A percentile compares a stretch with the other conserved stretches of the same genome.
phyloP scores from a whole-genome alignment of 495 filamentous ascomycete species.

The Mytilinidion resinicola region DNA sequence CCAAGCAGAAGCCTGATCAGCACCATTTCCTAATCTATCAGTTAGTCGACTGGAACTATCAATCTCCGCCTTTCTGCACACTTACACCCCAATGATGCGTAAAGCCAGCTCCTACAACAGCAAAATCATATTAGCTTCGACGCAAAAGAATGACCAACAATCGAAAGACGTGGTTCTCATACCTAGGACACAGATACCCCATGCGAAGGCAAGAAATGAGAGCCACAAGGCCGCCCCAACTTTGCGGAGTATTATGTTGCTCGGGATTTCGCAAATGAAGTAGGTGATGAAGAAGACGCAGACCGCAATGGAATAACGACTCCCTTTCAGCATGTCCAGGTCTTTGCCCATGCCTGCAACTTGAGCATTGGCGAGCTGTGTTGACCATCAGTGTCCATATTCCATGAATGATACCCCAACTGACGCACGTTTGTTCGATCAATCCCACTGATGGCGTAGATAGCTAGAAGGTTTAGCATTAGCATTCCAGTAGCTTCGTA shows the following conservation, averaged over 20 bases:
- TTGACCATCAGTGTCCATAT: neutral
- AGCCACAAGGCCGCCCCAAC: conserved; percentile 55
- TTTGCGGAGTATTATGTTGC: conserved; percentile 51
- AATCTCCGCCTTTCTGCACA: too few species aligned
- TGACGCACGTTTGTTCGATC: conserved; percentile 12
- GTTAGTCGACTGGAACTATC: too few species aligned
- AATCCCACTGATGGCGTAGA: conserved; percentile 15
- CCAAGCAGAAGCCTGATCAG: conserved; percentile 53
- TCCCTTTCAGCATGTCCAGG: conserved; percentile 1
- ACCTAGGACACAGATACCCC: conserved; percentile 45
- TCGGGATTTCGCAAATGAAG: conserved; percentile 54
- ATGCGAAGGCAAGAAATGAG: conserved; percentile 45
- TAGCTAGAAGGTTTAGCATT: neutral
- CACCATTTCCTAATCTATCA: conserved; percentile 35
- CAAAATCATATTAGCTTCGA: neutral
- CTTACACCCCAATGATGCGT: conserved; percentile 39
- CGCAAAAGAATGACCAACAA: neutral
- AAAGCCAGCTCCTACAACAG: conserved; percentile 41
- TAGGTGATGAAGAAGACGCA: conserved; percentile 65
- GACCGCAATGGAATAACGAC: conserved; percentile 43
- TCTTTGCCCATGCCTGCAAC: conserved; percentile 17
- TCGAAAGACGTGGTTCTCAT: conserved; percentile 24
- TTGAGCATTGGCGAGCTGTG: neutral
- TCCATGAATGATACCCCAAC: neutral
- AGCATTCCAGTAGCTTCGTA: neutral